Evolutionary conservation across 768 basidiomycete genomes (phyloP), one percentile per base, ranked within the genome.

Genomic region (Termitomyces sp.): DNA sequence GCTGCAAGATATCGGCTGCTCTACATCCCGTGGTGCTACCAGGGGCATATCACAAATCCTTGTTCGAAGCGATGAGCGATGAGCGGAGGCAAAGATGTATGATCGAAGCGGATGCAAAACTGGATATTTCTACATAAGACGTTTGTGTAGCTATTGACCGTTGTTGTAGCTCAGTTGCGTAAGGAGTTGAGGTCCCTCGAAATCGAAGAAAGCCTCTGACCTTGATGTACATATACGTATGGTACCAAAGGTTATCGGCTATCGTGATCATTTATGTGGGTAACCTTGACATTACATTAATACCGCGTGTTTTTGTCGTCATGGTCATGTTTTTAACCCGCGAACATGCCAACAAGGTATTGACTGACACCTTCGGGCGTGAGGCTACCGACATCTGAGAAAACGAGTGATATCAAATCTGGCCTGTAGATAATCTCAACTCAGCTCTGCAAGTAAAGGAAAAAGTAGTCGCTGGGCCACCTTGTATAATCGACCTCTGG

Each of bases 401-500:
- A 91, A 37, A 98, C 92, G 37, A 98, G 81, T 36, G 92, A 89
- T 62, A 98, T 96, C 62, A 96, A 76, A 76, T 98, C 94, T 54
- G 95, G 92, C 67, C 90, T 92, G 62, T 12, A 59, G 59, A 44
- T 37, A 46, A 44, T 44, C 22, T 48, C 31, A 50, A 52, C 24
- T 59, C 28, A 60, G 46, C 44, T 39, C 44, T 1, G 31, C 20
- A 34, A 26, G n/a, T n/a, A n/a, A 51, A 45, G 29, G 20, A 45
- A 24, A 48, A 41, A 33, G 51, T 33, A 9, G 39, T 31, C 50
- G n/a, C 18, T 41, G 37, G 29, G 46, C 60, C 61, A 88, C 90
- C 92, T 88, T 54, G 96, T 98, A 70, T 97, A 94, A 72, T 98
- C 96, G 42, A 96, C 92, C 65, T 88, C 84, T 8, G 95, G 96